A percentile compares a stretch with the other conserved stretches of the same genome.
Conservation (phyloP, 129 eudicot genomes). For the Cynara cardunculus region DNA sequence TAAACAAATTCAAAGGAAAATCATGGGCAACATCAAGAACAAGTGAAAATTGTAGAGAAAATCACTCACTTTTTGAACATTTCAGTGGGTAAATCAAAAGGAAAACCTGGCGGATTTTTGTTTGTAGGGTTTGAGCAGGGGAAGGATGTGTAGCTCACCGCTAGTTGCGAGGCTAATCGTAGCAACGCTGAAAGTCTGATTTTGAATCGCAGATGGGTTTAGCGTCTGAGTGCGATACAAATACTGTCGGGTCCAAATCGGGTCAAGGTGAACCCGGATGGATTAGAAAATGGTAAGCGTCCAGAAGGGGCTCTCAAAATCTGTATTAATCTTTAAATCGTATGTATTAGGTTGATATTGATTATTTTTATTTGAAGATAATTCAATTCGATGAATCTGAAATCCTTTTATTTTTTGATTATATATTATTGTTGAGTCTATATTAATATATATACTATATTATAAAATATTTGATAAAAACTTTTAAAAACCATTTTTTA, state of each 20-base stretch:
- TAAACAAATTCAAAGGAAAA: not conserved
- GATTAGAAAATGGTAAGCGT: no score
- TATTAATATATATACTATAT: no score
- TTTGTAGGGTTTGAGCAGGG: constrained; percentile 33
- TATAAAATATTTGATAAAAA: no score
- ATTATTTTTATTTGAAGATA: no score
- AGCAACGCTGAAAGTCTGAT: constrained; percentile 5
- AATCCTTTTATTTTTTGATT: no score
- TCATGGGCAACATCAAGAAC: not conserved
- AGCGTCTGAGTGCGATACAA: not conserved
- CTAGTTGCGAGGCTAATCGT: constrained; percentile 15
- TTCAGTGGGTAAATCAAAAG: constrained; percentile 1
- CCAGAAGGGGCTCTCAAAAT: no score
- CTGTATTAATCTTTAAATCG: no score
- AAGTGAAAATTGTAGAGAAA: not conserved
- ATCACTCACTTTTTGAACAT: constrained; percentile 65
- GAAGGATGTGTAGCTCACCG: not conserved
- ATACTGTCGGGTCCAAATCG: not conserved
- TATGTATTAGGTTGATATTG: no score
- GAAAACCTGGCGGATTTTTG: not conserved
- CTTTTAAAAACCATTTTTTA: no score
- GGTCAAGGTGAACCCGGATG: not conserved
- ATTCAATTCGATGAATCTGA: no score
- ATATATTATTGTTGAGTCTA: no score
- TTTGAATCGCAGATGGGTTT: not conserved